Evolutionary conservation across 75 land plant species (phyloP).

Genomic region (Pinus albicaulis): DNA sequence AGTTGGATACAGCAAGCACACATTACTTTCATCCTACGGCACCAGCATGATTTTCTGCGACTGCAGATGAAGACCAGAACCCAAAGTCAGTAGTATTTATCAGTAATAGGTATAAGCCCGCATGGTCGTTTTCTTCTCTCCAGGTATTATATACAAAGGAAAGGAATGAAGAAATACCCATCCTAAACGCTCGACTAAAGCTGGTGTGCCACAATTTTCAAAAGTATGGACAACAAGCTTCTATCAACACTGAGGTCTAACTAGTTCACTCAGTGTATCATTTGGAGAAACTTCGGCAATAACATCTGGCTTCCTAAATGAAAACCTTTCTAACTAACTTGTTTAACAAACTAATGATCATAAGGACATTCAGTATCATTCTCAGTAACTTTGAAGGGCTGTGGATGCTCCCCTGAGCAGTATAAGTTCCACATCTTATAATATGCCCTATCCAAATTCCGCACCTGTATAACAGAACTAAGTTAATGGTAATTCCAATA

Average conservation of each 20-base stretch:
- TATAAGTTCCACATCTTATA: conserved; percentile 99
- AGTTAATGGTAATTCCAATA: conserved; percentile 1
- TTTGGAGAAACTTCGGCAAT: not conserved
- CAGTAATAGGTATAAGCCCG: no score
- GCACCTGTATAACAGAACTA: conserved; percentile 58
- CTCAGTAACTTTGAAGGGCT: conserved; percentile 87
- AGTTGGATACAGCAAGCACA: no score
- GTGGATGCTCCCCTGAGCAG: conserved; percentile 77
- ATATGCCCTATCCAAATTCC: conserved; percentile 85
- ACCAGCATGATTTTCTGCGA: no score
- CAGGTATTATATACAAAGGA: no score
- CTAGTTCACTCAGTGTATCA: conserved; percentile 7
- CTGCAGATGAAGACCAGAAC: no score
- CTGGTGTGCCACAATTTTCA: no score
- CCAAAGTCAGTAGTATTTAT: no score
- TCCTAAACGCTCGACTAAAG: no score
- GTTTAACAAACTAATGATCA: conserved; percentile 12
- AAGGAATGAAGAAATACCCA: no score
- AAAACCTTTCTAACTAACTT: not conserved
- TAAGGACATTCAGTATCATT: conserved; percentile 72
- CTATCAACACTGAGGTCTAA: conserved; percentile 3
- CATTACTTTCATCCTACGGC: no score
- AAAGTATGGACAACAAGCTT: not conserved
- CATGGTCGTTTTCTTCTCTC: no score
- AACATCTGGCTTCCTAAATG: not conserved